Conservation (phyloP, 1,284 basidiomycete genomes). For the Irpex sp. region DNA sequence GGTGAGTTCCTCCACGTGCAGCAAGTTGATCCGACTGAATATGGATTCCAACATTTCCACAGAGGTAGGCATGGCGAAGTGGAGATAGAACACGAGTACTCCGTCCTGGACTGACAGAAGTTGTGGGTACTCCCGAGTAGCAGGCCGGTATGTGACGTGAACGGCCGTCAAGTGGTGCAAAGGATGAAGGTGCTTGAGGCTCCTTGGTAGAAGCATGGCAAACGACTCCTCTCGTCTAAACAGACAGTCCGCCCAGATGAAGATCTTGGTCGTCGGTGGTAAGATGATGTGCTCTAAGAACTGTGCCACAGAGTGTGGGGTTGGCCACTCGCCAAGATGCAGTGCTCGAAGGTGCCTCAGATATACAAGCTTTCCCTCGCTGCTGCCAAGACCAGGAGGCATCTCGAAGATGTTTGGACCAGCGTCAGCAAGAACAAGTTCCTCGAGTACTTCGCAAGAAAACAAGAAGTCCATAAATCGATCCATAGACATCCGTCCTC, state of each 20-base stretch:
- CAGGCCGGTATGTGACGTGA: constrained; percentile 9
- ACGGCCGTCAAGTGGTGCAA: constrained; percentile 13
- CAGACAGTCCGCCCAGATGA: constrained; percentile 16
- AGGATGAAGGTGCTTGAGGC: constrained; percentile 9
- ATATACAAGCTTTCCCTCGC: constrained; percentile 5
- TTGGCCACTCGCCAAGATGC: constrained; percentile 15
- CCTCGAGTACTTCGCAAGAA: constrained; percentile 16
- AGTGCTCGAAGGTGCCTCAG: constrained; percentile 16
- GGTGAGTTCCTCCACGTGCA: constrained; percentile 9
- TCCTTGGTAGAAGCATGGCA: constrained; percentile 11
- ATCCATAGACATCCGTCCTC: constrained; percentile 15
- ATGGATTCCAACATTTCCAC: constrained; percentile 7
- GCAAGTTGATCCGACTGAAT: constrained; percentile 10
- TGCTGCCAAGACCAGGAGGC: not conserved
- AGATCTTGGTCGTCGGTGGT: constrained; percentile 7
- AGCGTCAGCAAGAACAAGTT: constrained; percentile 20
- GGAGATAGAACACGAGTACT: constrained; percentile 12
- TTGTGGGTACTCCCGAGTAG: constrained; percentile 10
- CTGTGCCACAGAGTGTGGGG: constrained; percentile 1
- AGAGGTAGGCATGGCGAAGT: constrained; percentile 8
- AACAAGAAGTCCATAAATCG: constrained; percentile 21
- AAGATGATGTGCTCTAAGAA: constrained; percentile 15
- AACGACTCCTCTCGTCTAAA: constrained; percentile 8
- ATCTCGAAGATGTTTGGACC: constrained; percentile 14
- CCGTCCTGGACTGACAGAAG: constrained; percentile 14